Evolutionary conservation across 2,329 filamentous ascomycete species (phyloP).

Genomic region (Pseudogymnoascus sp.): DNA sequence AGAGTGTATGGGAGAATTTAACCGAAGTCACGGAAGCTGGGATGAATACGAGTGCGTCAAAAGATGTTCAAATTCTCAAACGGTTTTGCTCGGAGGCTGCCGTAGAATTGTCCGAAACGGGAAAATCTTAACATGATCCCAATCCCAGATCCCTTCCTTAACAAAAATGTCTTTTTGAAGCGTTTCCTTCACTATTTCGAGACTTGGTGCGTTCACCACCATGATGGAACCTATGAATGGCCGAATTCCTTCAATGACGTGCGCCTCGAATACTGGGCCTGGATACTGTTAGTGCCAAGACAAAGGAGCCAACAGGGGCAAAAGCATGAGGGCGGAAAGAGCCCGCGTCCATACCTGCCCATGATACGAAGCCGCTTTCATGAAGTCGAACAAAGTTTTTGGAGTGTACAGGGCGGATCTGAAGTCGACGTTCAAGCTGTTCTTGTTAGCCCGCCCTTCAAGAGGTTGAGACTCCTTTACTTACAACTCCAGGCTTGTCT

Average conservation of each 20-base stretch:
- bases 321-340: too few species aligned
- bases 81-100: neutral
- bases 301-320: too few species aligned
- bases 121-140: slow-evolving; percentile 47
- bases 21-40: too few species aligned
- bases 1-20: too few species aligned
- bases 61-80: too few species aligned
- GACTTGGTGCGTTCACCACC: slow-evolving; percentile 57
- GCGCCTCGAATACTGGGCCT: neutral
- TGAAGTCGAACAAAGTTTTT: neutral
- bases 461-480: neutral
- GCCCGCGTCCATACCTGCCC: neutral
- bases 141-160: slow-evolving; percentile 69
- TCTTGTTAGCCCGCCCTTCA: too few species aligned
- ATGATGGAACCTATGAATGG: slow-evolving; percentile 62
- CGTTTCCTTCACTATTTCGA: slow-evolving; percentile 59
- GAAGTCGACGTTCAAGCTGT: neutral
- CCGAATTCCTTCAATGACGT: neutral
- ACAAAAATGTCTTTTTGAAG: slow-evolving; percentile 69
- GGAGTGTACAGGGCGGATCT: neutral
- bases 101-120: neutral
- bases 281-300: neutral
- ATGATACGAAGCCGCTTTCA: neutral
- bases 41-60: too few species aligned
- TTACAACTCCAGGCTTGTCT: neutral